phyloP scores from a whole-genome alignment of 352 stramenopile species.

The Pythium phragmitis region DNA sequence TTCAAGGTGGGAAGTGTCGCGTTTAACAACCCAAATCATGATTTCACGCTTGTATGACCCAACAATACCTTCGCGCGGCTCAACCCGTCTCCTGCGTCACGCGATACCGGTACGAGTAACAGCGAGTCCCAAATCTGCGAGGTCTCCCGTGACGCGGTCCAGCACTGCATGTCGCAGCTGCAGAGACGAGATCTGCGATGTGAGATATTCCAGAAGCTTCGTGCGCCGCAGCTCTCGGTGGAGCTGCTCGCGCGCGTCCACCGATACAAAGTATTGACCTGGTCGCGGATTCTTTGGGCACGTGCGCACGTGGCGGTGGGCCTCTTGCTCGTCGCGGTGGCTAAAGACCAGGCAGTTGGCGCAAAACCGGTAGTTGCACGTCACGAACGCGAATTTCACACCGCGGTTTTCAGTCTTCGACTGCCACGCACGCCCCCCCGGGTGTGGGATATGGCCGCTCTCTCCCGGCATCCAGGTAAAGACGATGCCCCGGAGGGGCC shows the following conservation, averaged over 20 bases:
- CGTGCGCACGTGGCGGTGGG: constrained; percentile 18
- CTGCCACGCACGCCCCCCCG: no score
- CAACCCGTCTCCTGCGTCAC: not conserved
- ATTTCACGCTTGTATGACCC: constrained; percentile 10
- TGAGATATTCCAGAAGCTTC: constrained; percentile 13
- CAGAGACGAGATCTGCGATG: not conserved
- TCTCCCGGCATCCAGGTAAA: no score
- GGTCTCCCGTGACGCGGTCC: constrained; percentile 5
- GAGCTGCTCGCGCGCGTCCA: not conserved
- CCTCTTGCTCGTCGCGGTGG: constrained; percentile 1
- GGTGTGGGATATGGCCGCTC: no score
- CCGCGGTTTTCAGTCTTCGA: no score
- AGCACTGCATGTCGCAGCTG: constrained; percentile 1
- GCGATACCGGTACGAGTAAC: not conserved
- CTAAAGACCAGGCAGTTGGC: constrained; percentile 20
- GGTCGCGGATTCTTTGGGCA: constrained; percentile 18
- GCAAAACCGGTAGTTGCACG: constrained; percentile 19
- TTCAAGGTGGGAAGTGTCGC: not conserved
- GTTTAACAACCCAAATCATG: constrained; percentile 4
- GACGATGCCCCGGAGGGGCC: no score
- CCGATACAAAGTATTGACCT: constrained; percentile 6
- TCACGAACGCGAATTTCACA: no score
- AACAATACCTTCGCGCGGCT: not conserved
- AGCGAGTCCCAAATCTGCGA: not conserved
- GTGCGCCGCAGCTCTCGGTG: constrained; percentile 10